phyloP scores from a whole-genome alignment of 257 asterid species.

The Pogostemon cablin region DNA sequence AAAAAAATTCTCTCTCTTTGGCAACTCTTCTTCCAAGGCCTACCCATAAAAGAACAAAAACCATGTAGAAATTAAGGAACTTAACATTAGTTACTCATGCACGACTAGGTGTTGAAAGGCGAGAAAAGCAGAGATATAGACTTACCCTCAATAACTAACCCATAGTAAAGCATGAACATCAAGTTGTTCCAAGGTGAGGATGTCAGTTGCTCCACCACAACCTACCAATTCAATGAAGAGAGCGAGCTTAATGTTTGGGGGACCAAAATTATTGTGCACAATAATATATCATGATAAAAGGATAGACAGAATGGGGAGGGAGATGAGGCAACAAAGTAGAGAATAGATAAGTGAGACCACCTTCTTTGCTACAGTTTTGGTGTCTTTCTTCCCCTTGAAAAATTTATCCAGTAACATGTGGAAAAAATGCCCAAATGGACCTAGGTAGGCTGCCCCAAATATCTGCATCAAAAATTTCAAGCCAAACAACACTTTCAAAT shows the following conservation, averaged over 20 bases:
- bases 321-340: neutral
- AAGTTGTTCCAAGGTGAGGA: slow-evolving; percentile 92
- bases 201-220: slow-evolving; percentile 84
- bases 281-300: slow-evolving; percentile 12
- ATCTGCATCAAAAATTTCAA: slow-evolving; percentile 53
- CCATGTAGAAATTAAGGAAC: neutral
- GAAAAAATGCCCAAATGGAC: slow-evolving; percentile 89
- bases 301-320: slow-evolving; percentile 5
- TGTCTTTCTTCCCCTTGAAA: slow-evolving; percentile 91
- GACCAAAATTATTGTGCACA: neutral
- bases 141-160: slow-evolving; percentile 86
- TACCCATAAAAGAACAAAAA: slow-evolving; percentile 60
- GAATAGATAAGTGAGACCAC: slow-evolving; percentile 38
- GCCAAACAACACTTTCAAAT: slow-evolving; percentile 18
- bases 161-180: slow-evolving; percentile 90
- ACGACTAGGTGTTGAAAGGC: neutral
- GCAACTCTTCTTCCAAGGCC: slow-evolving; percentile 99
- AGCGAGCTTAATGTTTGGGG: neutral
- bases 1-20: slow-evolving; percentile 85
- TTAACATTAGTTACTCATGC: neutral
- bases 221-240: slow-evolving; percentile 41
- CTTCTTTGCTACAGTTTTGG: slow-evolving; percentile 91
- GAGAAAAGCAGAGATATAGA: slow-evolving; percentile 24
- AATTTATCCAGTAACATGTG: slow-evolving; percentile 79
- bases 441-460: slow-evolving; percentile 87